phyloP scores from a whole-genome alignment of 768 basidiomycete genomes.

The Crucibulum laeve region DNA sequence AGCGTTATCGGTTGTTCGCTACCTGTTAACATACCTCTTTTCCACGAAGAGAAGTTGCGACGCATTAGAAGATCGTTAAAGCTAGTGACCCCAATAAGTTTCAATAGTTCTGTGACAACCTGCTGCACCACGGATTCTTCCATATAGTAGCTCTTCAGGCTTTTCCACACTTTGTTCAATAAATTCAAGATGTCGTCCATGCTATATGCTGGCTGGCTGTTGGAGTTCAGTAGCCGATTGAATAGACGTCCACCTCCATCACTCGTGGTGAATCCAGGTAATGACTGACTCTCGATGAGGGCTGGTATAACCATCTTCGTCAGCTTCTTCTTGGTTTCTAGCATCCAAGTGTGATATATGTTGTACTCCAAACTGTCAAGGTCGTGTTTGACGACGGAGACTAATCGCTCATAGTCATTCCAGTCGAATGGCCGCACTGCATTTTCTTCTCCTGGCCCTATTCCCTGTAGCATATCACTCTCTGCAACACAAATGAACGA shows the following conservation, averaged over 20 bases:
- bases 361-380: constrained; percentile 98
- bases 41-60: constrained; percentile 99
- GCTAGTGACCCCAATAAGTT: constrained; percentile 92
- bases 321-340: constrained; percentile 93
- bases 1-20: not conserved
- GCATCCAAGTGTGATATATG: constrained; percentile 99
- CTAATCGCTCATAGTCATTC: constrained; percentile 94
- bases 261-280: constrained; percentile 95
- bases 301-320: constrained; percentile 99
- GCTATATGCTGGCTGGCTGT: constrained; percentile 83
- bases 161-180: constrained; percentile 97
- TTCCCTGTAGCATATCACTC: constrained; percentile 96
- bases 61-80: constrained; percentile 99
- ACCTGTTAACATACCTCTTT: constrained; percentile 66
- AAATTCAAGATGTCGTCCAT: constrained; percentile 99
- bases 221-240: constrained; percentile 85
- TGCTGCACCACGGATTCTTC: constrained; percentile 97
- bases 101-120: constrained; percentile 90
- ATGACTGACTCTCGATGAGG: constrained; percentile 92
- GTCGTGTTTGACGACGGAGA: constrained; percentile 98
- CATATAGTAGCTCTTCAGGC: constrained; percentile 97
- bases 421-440: constrained; percentile 92
- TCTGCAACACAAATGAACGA: constrained; percentile 99
- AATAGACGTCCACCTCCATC: constrained; percentile 93
- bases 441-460: constrained; percentile 93